phyloP scores from a whole-genome alignment of 2,329 filamentous ascomycete species.

The Didymella segeticola region DNA sequence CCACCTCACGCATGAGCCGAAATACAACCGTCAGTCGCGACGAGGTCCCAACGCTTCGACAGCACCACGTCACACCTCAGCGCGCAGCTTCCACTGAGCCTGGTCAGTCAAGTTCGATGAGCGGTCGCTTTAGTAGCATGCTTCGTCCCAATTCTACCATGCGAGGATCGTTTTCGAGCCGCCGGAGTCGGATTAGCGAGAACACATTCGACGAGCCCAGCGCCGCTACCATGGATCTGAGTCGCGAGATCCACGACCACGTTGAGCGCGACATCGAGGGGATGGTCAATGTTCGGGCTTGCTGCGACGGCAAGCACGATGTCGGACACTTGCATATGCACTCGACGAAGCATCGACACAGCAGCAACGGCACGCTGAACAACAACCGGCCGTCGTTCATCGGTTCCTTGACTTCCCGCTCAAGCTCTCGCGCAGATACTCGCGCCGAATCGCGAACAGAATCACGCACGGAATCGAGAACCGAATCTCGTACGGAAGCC shows the following conservation, averaged over 20 bases:
- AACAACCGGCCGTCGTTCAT: conserved; percentile 39
- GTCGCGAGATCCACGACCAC: conserved; percentile 74
- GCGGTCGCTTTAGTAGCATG: conserved; percentile 54
- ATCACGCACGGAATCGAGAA: conserved; percentile 16
- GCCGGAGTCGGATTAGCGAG: conserved; percentile 51
- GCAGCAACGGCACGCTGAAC: conserved; percentile 30
- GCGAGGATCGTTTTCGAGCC: conserved; percentile 59
- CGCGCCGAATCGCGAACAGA: conserved; percentile 25
- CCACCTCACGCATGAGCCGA: conserved; percentile 80
- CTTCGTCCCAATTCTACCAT: conserved; percentile 53
- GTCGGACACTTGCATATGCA: conserved; percentile 54
- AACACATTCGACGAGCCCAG: conserved; percentile 62
- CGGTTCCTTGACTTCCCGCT: conserved; percentile 44
- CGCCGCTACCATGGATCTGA: conserved; percentile 79
- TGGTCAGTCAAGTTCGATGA: conserved; percentile 50
- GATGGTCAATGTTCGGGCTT: conserved; percentile 94
- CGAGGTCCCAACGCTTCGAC: conserved; percentile 57
- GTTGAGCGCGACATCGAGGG: conserved; percentile 78
- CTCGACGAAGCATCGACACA: conserved; percentile 40
- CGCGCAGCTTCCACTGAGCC: conserved; percentile 43
- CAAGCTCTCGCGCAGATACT: conserved; percentile 41
- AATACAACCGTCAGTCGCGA: conserved; percentile 47
- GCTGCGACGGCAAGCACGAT: conserved; percentile 84
- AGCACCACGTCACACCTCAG: conserved; percentile 37
- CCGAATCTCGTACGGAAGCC: conserved; percentile 26